Base-by-base conservation (phyloP, 2,329 filamentous ascomycete species). In the Pestalotiopsis sp. region DNA sequence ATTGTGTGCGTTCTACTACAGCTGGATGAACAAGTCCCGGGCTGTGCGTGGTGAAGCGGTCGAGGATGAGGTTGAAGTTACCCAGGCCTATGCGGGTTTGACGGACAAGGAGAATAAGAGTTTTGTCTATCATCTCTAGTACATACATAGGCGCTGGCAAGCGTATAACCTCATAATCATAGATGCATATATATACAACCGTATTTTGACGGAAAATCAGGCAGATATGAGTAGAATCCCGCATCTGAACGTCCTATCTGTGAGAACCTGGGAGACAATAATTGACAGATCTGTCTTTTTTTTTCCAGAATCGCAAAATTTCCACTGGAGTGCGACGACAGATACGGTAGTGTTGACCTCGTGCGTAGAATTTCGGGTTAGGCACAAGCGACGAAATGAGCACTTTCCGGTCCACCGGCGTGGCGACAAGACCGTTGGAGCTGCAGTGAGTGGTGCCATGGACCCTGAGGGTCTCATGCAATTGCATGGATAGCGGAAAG, bases 41-140 rank as follows among this genome's bases (percentile, higher is more conserved):
- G 22, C 22, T 11, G 38, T 13, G n/a, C 17, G 11, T 10, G 9
- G 20, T 10, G 61, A 52, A 24, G 24, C 11, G 10, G 40, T 22
- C 9, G 61, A n/a, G 11, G 61, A 64, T 5, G 26, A 64, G 40
- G 61, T 64, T 1, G 40, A 26, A 3, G 20, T 22, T 5, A 52
- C 11, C 40, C n/a, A 64, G 20, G 61, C 61, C 1, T 64, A 64
- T 52, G 61, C 39, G 1, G 61, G 61, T 35, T 39, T 64, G 17
- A 64, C 61, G 17, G 61, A 64, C 40, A 64, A 64, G 40, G 39
- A 64, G 61, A 64, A 64, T 1, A 26, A 26, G 24, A 52, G 26
- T 30, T 64, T 64, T 7, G n/a, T 35, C 0, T 64, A 55, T 30
- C 61, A 52, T 26, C n/a, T 61, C 13, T 61, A 61, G 58, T 9